Conservation (phyloP, 768 basidiomycete genomes). For the Trametes villosa region DNA sequence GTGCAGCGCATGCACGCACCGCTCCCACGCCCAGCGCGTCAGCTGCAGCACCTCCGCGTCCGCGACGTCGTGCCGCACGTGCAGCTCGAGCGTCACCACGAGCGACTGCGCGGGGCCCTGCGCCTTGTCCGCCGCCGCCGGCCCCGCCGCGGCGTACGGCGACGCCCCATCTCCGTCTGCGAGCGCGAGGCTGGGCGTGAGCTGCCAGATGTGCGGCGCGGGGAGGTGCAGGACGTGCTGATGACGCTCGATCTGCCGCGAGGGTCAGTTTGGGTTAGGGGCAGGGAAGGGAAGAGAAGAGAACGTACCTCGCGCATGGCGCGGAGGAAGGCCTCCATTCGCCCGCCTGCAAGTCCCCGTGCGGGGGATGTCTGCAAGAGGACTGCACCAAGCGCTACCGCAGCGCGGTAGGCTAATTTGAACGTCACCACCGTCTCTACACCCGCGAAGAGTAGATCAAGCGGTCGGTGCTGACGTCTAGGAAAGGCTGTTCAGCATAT, state of each 20-base stretch:
- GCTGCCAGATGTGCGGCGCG: slow-evolving; percentile 89
- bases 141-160: slow-evolving; percentile 14
- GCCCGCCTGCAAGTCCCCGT: slow-evolving; percentile 57
- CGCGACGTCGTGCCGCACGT: slow-evolving; percentile 65
- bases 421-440: slow-evolving; percentile 79
- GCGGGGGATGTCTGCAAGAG: slow-evolving; percentile 88
- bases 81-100: slow-evolving; percentile 80
- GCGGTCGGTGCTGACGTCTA: slow-evolving; percentile 61
- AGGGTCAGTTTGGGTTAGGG: neutral
- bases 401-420: slow-evolving; percentile 83
- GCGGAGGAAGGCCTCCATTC: slow-evolving; percentile 82
- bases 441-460: slow-evolving; percentile 87
- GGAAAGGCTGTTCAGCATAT: neutral
- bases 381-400: slow-evolving; percentile 80
- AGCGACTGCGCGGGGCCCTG: slow-evolving; percentile 46
- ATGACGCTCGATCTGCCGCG: slow-evolving; percentile 74
- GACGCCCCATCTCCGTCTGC: slow-evolving; percentile 25
- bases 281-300: neutral
- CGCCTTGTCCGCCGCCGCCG: slow-evolving; percentile 18
- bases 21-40: slow-evolving; percentile 79
- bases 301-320: slow-evolving; percentile 77
- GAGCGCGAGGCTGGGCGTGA: slow-evolving; percentile 46
- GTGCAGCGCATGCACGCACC: slow-evolving; percentile 55
- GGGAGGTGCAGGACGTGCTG: slow-evolving; percentile 83
- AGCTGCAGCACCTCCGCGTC: slow-evolving; percentile 75